Base-by-base conservation (phyloP, 371 early-diverging fungal genomes). In the Lichtheimia hyalospora region DNA sequence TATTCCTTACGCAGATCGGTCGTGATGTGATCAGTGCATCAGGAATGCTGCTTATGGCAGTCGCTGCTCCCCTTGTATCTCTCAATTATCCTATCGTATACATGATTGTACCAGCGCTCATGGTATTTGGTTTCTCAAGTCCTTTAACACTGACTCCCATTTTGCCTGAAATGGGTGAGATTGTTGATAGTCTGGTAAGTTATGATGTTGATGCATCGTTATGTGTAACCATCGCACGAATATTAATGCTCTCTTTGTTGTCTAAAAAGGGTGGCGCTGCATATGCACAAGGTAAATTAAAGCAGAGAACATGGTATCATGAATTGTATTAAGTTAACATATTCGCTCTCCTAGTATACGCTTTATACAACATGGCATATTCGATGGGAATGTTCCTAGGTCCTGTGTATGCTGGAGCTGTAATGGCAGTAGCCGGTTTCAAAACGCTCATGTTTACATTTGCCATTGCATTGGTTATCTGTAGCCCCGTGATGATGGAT, bases 331-430 rank as follows among this genome's bases (percentile, higher is more conserved):
- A 21, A 16, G 13, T 10, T 46, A 5, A 46, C 46, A 18, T n/a
- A 12, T 14, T 18, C 27, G 18, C 58, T 40, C 41, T 52, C 42
- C 27, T 64, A 73, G 79, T 79, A n/a, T 82, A 77, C 64, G 83
- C 79, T 3, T 60, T 82, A 24, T 82, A 77, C 53, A 82, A 82
- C 49, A 82, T 82, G 81, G 83, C 83, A 10, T 82, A 79, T 39
- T 81, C 82, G 0, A 61, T 75, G 24, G 80, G 79, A 28, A 86
- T 86, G 87, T 79, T 84, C 40, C 49, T 78, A 15, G 87, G 87
- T 0, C 87, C 87, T 6, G 79, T 82, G 23, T 51, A 78, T 54
- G 83, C 82, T 7, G 87, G 87, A 3, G 63, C 72, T 7, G 60
- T 78, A 21, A 78, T 78, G 73, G 58, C 71, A 15, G 42, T 50